Evolutionary conservation across 2,329 filamentous ascomycete genomes (phyloP), one percentile per base, ranked within the genome.

Genomic region (Colletotrichum scovillei): DNA sequence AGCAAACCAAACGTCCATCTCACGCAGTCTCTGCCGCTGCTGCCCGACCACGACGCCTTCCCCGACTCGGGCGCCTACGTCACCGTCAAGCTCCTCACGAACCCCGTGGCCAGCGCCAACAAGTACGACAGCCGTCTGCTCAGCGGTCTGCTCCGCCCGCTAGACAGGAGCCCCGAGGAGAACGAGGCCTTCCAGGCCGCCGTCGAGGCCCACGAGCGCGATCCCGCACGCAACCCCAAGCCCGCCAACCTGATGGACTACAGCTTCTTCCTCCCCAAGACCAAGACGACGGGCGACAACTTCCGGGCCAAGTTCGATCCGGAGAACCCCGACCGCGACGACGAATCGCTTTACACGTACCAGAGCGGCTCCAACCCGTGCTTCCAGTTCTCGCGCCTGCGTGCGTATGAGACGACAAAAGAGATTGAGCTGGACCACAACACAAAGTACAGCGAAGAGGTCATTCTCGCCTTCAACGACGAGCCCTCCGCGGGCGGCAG

Each of bases 31-130:
- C 88, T 87, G 73, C 90, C 91, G 32, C 81, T 93, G 52, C 81
- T 93, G 22, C 92, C 92, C 6, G 92, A 93, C 77, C 86, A 92
- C 55, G 89, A 92, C 73, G 89, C 90, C n/a, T 92, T 92, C 83
- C 91, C 91, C 60, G 92, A 93, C 80, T 90, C 89, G 3, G 91
- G 92, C 67, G 91, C 91, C 74, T 93, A 93, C 78, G 89, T 92
- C 75, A 90, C 91, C 16, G 86, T 93, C 83, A 93, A 93, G 81
- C 93, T 93, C 81, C 87, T 88, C 64, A 90, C 88, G 75, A 92
- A 92, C 79, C 92, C 92, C 4, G 88, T 93, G 32, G 83, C 87
- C 11, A 84, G 86, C 67, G 83, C 82, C 56, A 84, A 78, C 59
- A 82, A 82, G 57, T 93, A 92, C 80, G 90, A 92, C 79, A 84